Percentiles rank a stretch among this genome's conserved stretches.
Evolutionary conservation across 208 protist species (phyloP).

Genomic region (Leishmania martiniquensis): DNA sequence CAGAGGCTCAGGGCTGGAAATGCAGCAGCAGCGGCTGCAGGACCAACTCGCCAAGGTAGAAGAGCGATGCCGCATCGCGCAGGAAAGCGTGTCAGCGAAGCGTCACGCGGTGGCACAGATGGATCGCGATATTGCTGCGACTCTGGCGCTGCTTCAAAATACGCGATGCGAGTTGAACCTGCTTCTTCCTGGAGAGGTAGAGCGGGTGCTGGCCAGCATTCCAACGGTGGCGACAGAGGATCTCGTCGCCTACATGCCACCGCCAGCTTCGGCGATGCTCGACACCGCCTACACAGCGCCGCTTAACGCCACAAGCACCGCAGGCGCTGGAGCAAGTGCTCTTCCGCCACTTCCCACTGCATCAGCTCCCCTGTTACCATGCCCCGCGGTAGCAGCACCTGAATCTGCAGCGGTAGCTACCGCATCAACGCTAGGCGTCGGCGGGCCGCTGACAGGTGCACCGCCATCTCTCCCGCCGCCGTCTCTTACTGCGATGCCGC

Average conservation of each 20-base stretch:
- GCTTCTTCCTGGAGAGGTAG: constrained; percentile 36
- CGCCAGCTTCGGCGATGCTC: constrained; percentile 1
- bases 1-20: constrained; percentile 31
- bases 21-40: constrained; percentile 42
- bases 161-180: constrained; percentile 57
- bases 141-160: constrained; percentile 47
- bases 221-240: constrained; percentile 22
- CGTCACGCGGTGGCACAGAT: constrained; percentile 38
- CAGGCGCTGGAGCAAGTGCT: neutral
- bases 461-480: neutral
- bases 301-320: neutral
- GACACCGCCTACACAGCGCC: neutral
- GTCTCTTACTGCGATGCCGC: neutral
- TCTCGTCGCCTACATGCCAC: constrained; percentile 15
- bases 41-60: constrained; percentile 46
- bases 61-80: constrained; percentile 35
- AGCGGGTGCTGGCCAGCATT: constrained; percentile 31
- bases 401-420: constrained; percentile 8
- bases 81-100: constrained; percentile 35
- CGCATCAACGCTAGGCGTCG: constrained; percentile 30
- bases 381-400: neutral
- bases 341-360: constrained; percentile 4
- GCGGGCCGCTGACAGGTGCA: constrained; percentile 13
- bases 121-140: constrained; percentile 56
- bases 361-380: neutral